phyloP scores from a whole-genome alignment of 2,329 filamentous ascomycete species.

The Pseudohalonectria lignicola region DNA sequence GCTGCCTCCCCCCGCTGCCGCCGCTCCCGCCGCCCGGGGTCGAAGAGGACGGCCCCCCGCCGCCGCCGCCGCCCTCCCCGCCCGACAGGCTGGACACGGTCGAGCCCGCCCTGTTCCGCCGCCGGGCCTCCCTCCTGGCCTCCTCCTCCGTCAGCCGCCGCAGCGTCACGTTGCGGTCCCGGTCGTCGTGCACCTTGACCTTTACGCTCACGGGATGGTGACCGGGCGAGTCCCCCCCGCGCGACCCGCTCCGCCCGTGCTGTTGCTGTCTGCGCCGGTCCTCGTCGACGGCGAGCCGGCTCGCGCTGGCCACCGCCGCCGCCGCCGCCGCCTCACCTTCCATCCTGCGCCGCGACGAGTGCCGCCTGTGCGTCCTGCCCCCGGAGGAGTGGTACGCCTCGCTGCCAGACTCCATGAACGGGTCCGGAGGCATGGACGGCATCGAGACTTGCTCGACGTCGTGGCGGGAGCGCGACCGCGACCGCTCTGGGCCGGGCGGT shows the following conservation, averaged over 20 bases:
- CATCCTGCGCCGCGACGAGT: constrained; percentile 33
- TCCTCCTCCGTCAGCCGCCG: constrained; percentile 52
- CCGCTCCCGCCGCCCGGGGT: too few species aligned
- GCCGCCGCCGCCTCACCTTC: constrained; percentile 34
- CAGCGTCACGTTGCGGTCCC: constrained; percentile 49
- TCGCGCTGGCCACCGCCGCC: constrained; percentile 34
- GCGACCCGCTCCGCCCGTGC: constrained; percentile 21
- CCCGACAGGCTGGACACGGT: constrained; percentile 42
- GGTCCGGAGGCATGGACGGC: constrained; percentile 44
- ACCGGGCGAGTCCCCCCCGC: constrained; percentile 22
- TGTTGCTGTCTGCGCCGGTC: constrained; percentile 24
- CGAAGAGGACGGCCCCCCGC: too few species aligned
- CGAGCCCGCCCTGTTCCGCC: constrained; percentile 31
- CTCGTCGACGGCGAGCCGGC: constrained; percentile 35
- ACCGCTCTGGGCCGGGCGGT: constrained; percentile 11
- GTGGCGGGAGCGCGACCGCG: constrained; percentile 28
- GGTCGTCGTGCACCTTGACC: constrained; percentile 49
- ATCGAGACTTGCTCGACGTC: constrained; percentile 28
- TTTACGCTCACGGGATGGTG: constrained; percentile 44
- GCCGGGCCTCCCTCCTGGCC: constrained; percentile 22
- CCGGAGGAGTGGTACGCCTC: constrained; percentile 28
- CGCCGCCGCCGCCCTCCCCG: too few species aligned
- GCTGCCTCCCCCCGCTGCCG: too few species aligned
- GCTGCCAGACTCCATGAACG: constrained; percentile 30
- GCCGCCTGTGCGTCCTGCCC: constrained; percentile 24